Percentiles rank a stretch among this genome's conserved stretches.
phyloP scores from a whole-genome alignment of 352 stramenopile species.

The Thraustotheca clavata region DNA sequence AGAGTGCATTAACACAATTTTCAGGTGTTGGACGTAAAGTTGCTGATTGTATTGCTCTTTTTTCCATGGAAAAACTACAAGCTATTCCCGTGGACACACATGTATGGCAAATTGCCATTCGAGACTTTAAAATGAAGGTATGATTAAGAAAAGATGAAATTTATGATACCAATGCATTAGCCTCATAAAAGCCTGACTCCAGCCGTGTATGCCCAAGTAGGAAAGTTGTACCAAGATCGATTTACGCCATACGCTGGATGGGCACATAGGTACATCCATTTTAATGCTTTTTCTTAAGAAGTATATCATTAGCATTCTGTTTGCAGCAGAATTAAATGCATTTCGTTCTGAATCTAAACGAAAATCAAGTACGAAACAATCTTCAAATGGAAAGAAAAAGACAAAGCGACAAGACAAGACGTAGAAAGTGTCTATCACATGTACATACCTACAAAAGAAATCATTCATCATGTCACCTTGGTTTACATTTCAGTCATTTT shows the following conservation, averaged over 20 bases:
- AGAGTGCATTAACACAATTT: slow-evolving; percentile 42
- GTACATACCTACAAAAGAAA: too few relatives aligned
- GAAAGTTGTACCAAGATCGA: slow-evolving; percentile 87
- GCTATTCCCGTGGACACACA: slow-evolving; percentile 96
- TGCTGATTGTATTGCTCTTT: slow-evolving; percentile 96
- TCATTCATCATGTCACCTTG: too few relatives aligned
- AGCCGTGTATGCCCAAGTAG: slow-evolving; percentile 78
- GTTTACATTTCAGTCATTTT: too few relatives aligned
- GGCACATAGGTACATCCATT: slow-evolving; percentile 64
- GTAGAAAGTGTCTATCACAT: too few relatives aligned
- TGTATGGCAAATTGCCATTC: slow-evolving; percentile 93
- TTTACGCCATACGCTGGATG: slow-evolving; percentile 90
- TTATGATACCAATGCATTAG: slow-evolving; percentile 22
- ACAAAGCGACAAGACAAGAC: too few relatives aligned
- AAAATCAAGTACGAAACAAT: too few relatives aligned
- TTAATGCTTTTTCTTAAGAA: slow-evolving; percentile 42
- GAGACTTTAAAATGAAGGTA: slow-evolving; percentile 46
- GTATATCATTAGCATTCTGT: slow-evolving; percentile 54
- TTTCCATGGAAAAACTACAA: slow-evolving; percentile 88
- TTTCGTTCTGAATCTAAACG: too few relatives aligned
- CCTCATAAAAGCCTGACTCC: slow-evolving; percentile 77
- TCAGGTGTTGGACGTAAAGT: slow-evolving; percentile 91
- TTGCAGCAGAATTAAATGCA: slow-evolving; percentile 76
- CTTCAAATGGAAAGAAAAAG: too few relatives aligned
- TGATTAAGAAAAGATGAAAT: not conserved